These are phyloP conservation scores for Aquanectria penicillioides DNA, from an alignment of 2,329 filamentous ascomycete genomes.

Conservation along the genomic window DNA sequence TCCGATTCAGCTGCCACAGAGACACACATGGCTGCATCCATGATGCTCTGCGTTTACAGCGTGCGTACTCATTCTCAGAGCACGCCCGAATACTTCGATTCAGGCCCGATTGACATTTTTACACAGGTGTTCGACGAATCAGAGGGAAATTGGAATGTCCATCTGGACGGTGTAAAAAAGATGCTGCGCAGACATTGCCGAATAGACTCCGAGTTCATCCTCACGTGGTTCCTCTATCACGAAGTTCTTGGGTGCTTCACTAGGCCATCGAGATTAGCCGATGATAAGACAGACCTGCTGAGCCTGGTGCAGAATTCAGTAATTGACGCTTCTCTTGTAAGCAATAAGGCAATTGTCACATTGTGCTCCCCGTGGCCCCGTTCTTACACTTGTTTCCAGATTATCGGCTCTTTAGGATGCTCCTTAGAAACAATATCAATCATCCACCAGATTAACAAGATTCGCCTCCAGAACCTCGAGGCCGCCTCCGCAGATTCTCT, in stretches of 20 bases:
- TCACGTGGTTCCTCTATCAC: conserved; percentile 60
- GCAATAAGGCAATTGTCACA: background rate
- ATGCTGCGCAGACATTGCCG: conserved; percentile 41
- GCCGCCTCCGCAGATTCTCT: background rate
- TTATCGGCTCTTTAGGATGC: conserved; percentile 58
- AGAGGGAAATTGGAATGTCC: conserved; percentile 57
- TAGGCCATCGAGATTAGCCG: conserved; percentile 38
- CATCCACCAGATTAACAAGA: conserved; percentile 54
- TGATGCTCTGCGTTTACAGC: conserved; percentile 63
- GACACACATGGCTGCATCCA: conserved; percentile 56
- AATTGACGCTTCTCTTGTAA: conserved; percentile 21
- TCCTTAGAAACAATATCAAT: conserved; percentile 57
- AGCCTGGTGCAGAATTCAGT: conserved; percentile 11
- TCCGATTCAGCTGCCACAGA: conserved; percentile 40
- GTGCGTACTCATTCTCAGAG: too few relatives aligned
- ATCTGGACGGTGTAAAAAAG: conserved; percentile 55
- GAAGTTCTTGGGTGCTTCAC: conserved; percentile 57
- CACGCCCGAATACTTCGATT: too few relatives aligned
- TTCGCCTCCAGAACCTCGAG: conserved; percentile 29
- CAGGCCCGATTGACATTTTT: too few relatives aligned
- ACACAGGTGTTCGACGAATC: conserved; percentile 60
- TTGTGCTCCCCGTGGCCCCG: too few relatives aligned
- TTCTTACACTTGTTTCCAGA: too few relatives aligned
- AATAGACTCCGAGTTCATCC: conserved; percentile 50
- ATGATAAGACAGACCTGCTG: conserved; percentile 16